phyloP scores from a whole-genome alignment of 1,284 basidiomycete species.

The Pyrrhoderma lamaoense region DNA sequence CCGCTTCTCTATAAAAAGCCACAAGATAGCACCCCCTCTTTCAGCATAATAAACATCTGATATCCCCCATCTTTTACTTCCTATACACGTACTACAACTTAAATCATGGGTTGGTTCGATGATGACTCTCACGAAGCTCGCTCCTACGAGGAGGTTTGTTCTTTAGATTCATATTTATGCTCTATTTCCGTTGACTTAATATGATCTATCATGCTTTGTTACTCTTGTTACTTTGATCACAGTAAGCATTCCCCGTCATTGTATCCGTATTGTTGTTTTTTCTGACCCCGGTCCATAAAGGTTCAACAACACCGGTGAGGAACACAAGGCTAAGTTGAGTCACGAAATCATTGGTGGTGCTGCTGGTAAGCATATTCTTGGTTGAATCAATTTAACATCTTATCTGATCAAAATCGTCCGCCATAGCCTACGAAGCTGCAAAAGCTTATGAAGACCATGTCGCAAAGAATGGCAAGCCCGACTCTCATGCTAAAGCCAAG shows the following conservation, averaged over 20 bases:
- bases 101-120: constrained; percentile 48
- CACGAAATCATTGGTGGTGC: constrained; percentile 30
- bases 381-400: neutral
- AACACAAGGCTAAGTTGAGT: constrained; percentile 21
- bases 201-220: neutral
- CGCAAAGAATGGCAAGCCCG: constrained; percentile 37
- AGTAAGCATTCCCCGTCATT: neutral
- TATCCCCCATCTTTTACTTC: neutral
- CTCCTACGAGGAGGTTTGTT: constrained; percentile 38
- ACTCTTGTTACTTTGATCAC: constrained; percentile 8
- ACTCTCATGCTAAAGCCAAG: constrained; percentile 38
- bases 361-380: constrained; percentile 12
- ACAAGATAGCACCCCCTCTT: too few relatives aligned
- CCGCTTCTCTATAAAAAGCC: neutral
- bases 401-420: neutral
- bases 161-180: neutral
- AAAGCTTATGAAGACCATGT: constrained; percentile 49
- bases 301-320: constrained; percentile 5
- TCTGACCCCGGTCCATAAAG: neutral
- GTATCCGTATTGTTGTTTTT: neutral
- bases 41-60: too few relatives aligned
- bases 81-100: constrained; percentile 18
- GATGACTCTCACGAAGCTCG: constrained; percentile 41
- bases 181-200: neutral
- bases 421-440: constrained; percentile 37